Conservation (phyloP, 768 basidiomycete species). For the Kockovaella imperatae region DNA sequence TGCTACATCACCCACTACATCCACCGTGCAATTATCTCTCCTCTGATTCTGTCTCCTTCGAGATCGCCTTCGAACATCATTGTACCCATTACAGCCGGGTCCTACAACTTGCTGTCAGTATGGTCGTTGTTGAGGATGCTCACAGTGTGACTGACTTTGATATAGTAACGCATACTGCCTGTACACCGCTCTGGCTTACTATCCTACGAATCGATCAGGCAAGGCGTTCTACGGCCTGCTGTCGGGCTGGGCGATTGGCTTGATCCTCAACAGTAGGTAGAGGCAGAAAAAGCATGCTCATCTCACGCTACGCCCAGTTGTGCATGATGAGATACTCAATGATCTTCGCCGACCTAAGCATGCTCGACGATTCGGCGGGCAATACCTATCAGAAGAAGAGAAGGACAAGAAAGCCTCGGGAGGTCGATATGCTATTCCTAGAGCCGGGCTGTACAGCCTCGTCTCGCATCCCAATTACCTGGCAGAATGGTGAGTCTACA, state of each 20-base stretch:
- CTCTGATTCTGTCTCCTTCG: conserved; percentile 64
- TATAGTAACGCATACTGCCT: conserved; percentile 31
- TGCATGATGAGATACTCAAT: conserved; percentile 84
- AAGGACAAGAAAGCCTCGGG: conserved; percentile 36
- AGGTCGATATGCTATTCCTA: conserved; percentile 50
- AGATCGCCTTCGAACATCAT: conserved; percentile 66
- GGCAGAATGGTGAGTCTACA: conserved; percentile 60
- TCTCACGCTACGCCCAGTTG: conserved; percentile 43
- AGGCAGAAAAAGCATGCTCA: not conserved
- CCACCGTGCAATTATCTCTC: conserved; percentile 73
- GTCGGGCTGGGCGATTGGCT: conserved; percentile 61
- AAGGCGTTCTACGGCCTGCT: conserved; percentile 58
- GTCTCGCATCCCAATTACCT: conserved; percentile 90
- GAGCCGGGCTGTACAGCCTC: conserved; percentile 64
- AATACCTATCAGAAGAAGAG: conserved; percentile 25
- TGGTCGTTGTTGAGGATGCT: conserved; percentile 43
- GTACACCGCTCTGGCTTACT: conserved; percentile 21
- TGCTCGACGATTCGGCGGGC: conserved; percentile 9
- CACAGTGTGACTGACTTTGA: not conserved
- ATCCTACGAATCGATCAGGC: conserved; percentile 11
- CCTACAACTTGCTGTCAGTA: conserved; percentile 70
- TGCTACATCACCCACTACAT: conserved; percentile 69
- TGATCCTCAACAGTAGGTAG: conserved; percentile 58
- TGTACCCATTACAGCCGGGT: conserved; percentile 53
- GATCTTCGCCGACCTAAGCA: conserved; percentile 55